Evolutionary conservation across 2,329 filamentous ascomycete genomes (phyloP).

Genomic region (Trichoderma arundinaceum): DNA sequence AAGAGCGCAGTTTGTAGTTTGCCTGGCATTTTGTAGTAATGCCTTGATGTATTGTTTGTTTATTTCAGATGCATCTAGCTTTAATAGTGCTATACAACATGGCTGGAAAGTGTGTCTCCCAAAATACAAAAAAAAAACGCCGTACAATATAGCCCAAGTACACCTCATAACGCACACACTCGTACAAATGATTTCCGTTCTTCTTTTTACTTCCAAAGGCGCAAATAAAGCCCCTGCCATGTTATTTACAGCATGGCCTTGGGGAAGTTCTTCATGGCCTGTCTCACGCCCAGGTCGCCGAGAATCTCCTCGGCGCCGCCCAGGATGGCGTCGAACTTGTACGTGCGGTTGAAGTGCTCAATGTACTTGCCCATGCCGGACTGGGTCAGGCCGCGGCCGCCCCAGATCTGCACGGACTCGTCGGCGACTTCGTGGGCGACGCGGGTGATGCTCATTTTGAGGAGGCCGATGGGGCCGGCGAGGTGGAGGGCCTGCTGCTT

Average conservation of each 20-base stretch:
- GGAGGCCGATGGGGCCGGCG: conserved; percentile 79
- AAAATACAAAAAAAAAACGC: conserved; percentile 11
- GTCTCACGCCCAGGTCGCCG: conserved; percentile 79
- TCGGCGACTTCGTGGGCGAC: conserved; percentile 84
- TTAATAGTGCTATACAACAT: background rate
- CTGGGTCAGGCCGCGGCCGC: conserved; percentile 79
- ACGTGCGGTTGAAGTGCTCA: conserved; percentile 83
- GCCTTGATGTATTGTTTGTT: background rate
- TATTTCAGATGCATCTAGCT: background rate
- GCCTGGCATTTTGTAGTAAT: too few relatives aligned
- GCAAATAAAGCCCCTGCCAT: background rate
- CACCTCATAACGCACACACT: background rate
- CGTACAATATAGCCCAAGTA: background rate
- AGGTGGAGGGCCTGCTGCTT: conserved; percentile 74
- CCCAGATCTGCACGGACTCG: conserved; percentile 84
- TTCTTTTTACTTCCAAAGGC: background rate
- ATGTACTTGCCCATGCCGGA: conserved; percentile 82
- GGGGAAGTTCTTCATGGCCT: conserved; percentile 84
- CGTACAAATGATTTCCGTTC: background rate
- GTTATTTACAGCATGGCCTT: conserved; percentile 73
- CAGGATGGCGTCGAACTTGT: conserved; percentile 80
- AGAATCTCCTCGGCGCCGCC: conserved; percentile 85
- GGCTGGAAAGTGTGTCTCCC: background rate
- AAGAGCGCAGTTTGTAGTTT: too few relatives aligned
- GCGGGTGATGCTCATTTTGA: conserved; percentile 80